These are phyloP conservation scores for Thalia dealbata DNA, from an alignment of 176 grass and related monocot genomes.

Conservation along the genomic window DNA sequence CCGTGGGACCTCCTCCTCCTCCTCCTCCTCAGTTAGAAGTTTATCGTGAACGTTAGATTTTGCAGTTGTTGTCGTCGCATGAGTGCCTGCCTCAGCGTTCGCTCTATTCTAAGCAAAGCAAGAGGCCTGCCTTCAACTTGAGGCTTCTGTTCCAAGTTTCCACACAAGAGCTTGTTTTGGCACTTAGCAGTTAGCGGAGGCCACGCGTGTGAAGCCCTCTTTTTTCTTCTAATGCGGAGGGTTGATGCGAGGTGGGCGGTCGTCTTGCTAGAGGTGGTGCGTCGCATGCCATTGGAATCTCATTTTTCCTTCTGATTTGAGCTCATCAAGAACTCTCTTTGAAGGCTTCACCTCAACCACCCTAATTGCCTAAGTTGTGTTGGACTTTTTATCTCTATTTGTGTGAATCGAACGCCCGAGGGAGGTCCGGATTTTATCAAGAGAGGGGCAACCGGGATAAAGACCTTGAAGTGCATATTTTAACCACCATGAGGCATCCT, in stretches of 20 bases:
- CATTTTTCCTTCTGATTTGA: background rate
- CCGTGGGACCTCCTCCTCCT: background rate
- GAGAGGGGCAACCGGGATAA: too few relatives aligned
- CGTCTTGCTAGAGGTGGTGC: background rate
- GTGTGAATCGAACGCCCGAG: too few relatives aligned
- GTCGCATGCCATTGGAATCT: background rate
- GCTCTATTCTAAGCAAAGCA: conserved; percentile 70
- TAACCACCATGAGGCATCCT: too few relatives aligned
- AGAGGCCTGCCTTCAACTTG: conserved; percentile 1
- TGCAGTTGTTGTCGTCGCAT: conserved; percentile 27
- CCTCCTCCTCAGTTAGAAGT: background rate
- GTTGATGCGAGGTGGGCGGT: background rate
- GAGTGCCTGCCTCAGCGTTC: conserved; percentile 19
- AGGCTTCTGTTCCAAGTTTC: conserved; percentile 21
- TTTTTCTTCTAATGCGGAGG: background rate
- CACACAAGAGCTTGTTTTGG: background rate
- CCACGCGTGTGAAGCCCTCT: too few relatives aligned
- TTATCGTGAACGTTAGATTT: conserved; percentile 34
- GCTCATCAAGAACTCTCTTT: background rate
- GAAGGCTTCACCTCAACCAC: background rate
- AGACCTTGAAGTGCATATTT: too few relatives aligned
- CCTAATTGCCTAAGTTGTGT: background rate
- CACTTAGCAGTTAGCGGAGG: background rate
- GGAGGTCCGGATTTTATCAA: too few relatives aligned
- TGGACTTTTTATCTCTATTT: background rate